A percentile compares a stretch with the other conserved stretches of the same genome.
These are phyloP conservation scores for Diaporthe citri DNA, from an alignment of 2,329 filamentous ascomycete genomes.

Conservation along the genomic window DNA sequence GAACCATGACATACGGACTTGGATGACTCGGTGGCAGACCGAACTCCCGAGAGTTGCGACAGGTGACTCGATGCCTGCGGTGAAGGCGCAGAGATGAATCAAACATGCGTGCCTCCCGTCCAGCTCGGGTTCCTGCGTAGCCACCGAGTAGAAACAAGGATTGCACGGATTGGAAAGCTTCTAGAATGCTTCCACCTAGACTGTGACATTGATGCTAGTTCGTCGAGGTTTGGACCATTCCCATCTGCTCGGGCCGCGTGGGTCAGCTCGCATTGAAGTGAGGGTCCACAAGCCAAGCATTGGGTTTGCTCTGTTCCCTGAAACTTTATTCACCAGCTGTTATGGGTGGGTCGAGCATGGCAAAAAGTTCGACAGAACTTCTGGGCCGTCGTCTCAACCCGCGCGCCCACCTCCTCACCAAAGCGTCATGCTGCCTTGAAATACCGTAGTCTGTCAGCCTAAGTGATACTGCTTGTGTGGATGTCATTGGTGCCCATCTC, in stretches of 20 bases:
- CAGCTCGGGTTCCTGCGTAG: neutral
- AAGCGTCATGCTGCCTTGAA: neutral
- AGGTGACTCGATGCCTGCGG: neutral
- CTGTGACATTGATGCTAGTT: slow-evolving; percentile 21
- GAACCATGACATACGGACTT: neutral
- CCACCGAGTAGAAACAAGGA: neutral
- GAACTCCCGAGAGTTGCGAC: neutral
- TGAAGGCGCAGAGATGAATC: neutral
- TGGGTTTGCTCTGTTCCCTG: slow-evolving; percentile 24
- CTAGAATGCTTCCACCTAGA: slow-evolving; percentile 25
- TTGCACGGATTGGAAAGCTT: slow-evolving; percentile 15
- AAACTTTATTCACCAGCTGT: slow-evolving; percentile 8
- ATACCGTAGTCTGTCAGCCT: neutral
- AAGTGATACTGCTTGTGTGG: neutral
- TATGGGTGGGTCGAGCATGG: slow-evolving; percentile 14
- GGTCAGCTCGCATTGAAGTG: slow-evolving; percentile 29
- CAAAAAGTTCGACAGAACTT: slow-evolving; percentile 14
- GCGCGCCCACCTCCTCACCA: neutral
- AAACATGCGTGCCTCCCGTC: neutral
- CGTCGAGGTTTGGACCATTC: slow-evolving; percentile 1
- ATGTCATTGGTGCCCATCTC: slow-evolving; percentile 1
- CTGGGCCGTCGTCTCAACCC: neutral
- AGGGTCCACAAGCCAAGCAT: slow-evolving; percentile 20
- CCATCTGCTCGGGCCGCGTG: slow-evolving; percentile 27
- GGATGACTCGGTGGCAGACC: slow-evolving; percentile 19